phyloP scores from a whole-genome alignment of 2,329 filamentous ascomycete species.

The Lecanoromycetidae sp. region DNA sequence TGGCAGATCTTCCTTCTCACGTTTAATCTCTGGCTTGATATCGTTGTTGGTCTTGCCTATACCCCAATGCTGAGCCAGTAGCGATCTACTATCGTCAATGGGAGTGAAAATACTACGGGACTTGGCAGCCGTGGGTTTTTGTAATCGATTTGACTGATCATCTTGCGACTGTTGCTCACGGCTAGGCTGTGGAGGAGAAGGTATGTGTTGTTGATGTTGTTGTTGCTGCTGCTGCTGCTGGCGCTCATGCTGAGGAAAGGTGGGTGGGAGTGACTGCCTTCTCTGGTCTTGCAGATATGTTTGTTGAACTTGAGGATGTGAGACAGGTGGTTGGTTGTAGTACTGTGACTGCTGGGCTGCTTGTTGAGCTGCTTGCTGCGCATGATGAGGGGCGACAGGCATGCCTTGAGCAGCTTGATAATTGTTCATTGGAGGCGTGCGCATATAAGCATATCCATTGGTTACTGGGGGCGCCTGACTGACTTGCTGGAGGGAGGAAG shows the following conservation, averaged over 20 bases:
- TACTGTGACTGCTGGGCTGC: conserved; percentile 31
- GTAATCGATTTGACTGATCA: conserved; percentile 30
- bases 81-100: conserved; percentile 82
- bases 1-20: conserved; percentile 37
- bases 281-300: conserved; percentile 66
- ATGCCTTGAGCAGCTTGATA: conserved; percentile 42
- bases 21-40: conserved; percentile 32
- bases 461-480: conserved; percentile 49
- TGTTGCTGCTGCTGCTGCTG: conserved; percentile 48
- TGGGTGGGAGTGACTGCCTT: conserved; percentile 59
- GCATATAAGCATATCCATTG: conserved; percentile 72
- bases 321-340: conserved; percentile 24
- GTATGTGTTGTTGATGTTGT: conserved; percentile 47
- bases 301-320: conserved; percentile 43
- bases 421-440: conserved; percentile 76
- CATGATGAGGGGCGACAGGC: conserved; percentile 33
- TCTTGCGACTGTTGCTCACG: conserved; percentile 38
- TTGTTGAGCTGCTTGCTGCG: too few species aligned
- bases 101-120: conserved; percentile 93
- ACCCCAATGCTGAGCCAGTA: conserved; percentile 71
- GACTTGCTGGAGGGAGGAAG: conserved; percentile 47
- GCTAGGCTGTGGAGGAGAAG: conserved; percentile 37
- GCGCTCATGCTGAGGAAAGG: conserved; percentile 49
- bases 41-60: conserved; percentile 45
- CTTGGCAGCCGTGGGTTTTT: conserved; percentile 55